A percentile compares a stretch with the other conserved stretches of the same genome.
phyloP scores from a whole-genome alignment of 140 eudicot genomes.

The Oenanthe javanica region DNA sequence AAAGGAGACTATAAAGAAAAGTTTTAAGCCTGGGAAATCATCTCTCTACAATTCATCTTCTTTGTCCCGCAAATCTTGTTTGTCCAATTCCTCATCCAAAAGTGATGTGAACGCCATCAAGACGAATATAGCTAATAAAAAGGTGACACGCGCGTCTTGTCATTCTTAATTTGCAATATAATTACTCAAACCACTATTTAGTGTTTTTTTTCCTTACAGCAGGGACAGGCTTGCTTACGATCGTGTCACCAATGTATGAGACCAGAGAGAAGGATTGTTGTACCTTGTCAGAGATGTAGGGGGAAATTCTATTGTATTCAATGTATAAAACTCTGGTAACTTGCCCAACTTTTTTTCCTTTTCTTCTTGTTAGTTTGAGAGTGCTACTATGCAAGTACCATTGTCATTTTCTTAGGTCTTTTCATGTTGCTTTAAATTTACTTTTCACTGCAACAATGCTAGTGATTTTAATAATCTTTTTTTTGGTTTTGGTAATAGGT shows the following conservation, averaged over 20 bases:
- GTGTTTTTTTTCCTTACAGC: constrained; percentile 14
- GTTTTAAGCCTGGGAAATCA: not conserved
- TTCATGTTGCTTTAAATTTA: not conserved
- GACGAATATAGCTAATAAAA: constrained; percentile 7
- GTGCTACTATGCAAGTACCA: not conserved
- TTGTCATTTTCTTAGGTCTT: not conserved
- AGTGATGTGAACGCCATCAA: constrained; percentile 14
- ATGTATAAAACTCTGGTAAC: constrained; percentile 73
- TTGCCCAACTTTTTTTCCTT: not conserved
- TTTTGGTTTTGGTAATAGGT: constrained; percentile 40
- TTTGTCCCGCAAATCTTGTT: constrained; percentile 18
- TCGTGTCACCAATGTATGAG: constrained; percentile 71
- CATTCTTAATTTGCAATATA: not conserved
- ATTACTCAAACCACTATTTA: not conserved
- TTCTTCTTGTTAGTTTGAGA: not conserved
- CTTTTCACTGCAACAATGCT: not conserved
- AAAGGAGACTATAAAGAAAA: constrained; percentile 4
- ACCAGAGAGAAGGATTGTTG: constrained; percentile 50
- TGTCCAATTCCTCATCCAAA: constrained; percentile 1
- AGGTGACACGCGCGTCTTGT: constrained; percentile 21
- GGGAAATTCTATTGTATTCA: constrained; percentile 50
- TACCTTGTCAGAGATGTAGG: constrained; percentile 64
- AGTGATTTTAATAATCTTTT: not conserved
- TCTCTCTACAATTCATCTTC: constrained; percentile 23
- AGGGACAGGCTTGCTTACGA: constrained; percentile 21